Evolutionary conservation across 306 rosid species (phyloP), one percentile per base, ranked within the genome.

Genomic region (Hylodesmum podocarpum): DNA sequence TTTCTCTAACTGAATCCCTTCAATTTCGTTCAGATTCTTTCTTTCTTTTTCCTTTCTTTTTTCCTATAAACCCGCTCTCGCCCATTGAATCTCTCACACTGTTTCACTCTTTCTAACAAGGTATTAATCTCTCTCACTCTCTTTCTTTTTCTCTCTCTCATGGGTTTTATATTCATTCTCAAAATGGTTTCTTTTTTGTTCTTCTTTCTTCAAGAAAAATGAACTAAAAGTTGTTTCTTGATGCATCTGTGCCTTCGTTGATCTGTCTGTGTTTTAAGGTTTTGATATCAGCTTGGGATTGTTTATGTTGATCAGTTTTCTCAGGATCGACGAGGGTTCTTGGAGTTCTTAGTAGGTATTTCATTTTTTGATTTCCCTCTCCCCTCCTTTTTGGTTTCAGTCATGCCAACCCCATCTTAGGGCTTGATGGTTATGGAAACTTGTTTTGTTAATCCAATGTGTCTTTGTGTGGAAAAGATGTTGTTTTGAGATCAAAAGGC

Each of bases 61-160:
- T 6, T 0, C 6, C 13, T 21, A 21, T 7, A 51, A 21, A 51
- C 59, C 59, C 28, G 28, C 1, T 51, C 14, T 51, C 14, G 4
- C 29, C 16, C 69, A 51, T 47, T 81, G 75, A 85, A 83, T 87
- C 86, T 67, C 82, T 50, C 49, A 66, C 83, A 10, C 73, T 74
- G 73, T 21, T 68, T 47, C 41, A 72, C 66, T 28, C 71, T 67
- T 78, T 31, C 58, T 5, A 80, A 24, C 58, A 21, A 90, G 96
- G 91, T 83, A 57, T 76, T 57, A 82, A 2, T 64, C 15, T 39
- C 50, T 16, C 8, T 46, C 5, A 55, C 51, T 83, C 3, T 64
- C 15, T 39, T 40, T 16, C 8, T 46, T n/a, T n/a, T 57, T 83
- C 3, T 64, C 15, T 39, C 50, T 16, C 8, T 46, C 5, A 55